Conservation (phyloP, 2,329 filamentous ascomycete species). For the Claviceps purpurea region DNA sequence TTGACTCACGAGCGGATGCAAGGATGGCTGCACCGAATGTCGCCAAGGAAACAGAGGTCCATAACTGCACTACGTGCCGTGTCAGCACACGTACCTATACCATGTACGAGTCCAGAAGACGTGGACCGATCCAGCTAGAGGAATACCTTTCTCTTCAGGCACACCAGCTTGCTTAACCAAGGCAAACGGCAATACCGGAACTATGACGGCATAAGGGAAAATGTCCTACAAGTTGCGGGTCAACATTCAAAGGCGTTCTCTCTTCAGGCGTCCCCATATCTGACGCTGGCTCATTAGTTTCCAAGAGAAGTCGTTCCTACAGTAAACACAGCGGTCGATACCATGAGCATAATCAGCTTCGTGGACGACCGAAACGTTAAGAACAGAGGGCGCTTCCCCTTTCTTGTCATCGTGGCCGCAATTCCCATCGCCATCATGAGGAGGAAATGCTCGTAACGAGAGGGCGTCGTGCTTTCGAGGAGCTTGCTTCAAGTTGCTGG, state of each 20-base stretch:
- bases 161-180: constrained; percentile 16
- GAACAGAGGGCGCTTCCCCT: constrained; percentile 14
- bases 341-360: constrained; percentile 19
- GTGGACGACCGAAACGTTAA: constrained; percentile 19
- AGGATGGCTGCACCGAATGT: constrained; percentile 20
- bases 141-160: constrained; percentile 8
- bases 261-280: neutral
- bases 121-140: neutral
- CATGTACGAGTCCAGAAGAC: too few relatives aligned
- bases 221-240: constrained; percentile 15
- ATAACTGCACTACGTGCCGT: constrained; percentile 16
- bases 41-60: constrained; percentile 23
- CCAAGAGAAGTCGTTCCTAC: constrained; percentile 7
- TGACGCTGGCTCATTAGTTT: neutral
- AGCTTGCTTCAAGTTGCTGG: neutral
- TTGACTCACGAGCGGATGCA: constrained; percentile 16
- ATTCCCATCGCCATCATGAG: constrained; percentile 9
- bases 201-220: constrained; percentile 22
- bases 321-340: constrained; percentile 21
- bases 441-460: neutral
- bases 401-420: constrained; percentile 7
- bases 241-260: neutral
- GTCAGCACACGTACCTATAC: neutral
- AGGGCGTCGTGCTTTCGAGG: constrained; percentile 4
- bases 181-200: constrained; percentile 20